phyloP scores from a whole-genome alignment of 441 rosid species.

The Capsella rubella region DNA sequence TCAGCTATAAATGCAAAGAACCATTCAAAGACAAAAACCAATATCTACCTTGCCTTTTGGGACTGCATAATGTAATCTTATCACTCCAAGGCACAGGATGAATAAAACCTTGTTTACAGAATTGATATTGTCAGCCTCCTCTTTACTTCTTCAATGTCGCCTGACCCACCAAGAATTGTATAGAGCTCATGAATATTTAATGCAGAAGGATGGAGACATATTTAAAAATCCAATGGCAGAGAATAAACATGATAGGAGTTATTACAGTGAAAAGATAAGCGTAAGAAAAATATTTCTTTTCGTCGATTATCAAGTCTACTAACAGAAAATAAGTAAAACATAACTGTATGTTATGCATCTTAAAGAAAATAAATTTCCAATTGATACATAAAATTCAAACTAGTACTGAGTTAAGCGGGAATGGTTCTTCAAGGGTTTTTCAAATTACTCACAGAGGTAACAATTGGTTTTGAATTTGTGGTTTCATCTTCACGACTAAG shows the following conservation, averaged over 20 bases:
- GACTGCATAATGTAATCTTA: constrained; percentile 74
- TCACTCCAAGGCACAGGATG: constrained; percentile 46
- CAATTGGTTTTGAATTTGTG: constrained; percentile 11
- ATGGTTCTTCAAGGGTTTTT: constrained; percentile 2
- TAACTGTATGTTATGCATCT: not conserved
- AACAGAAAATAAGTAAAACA: constrained; percentile 5
- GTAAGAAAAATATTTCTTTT: constrained; percentile 22
- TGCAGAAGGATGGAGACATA: constrained; percentile 37
- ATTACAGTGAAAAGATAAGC: constrained; percentile 28
- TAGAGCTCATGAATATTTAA: constrained; percentile 48
- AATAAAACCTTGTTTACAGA: constrained; percentile 38
- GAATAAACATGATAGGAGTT: constrained; percentile 51
- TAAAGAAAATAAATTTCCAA: not conserved
- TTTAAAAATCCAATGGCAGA: constrained; percentile 62
- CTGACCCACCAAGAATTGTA: constrained; percentile 71
- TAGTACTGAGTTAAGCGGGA: not conserved
- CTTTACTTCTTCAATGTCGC: constrained; percentile 62
- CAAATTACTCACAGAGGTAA: constrained; percentile 9
- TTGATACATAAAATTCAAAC: constrained; percentile 5
- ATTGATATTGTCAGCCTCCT: constrained; percentile 38
- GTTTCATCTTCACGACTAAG: constrained; percentile 58
- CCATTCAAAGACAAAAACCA: constrained; percentile 15
- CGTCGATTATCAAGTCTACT: constrained; percentile 19
- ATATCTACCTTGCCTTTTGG: constrained; percentile 77
- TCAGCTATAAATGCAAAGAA: constrained; percentile 45